Evolutionary conservation across 306 rosid species (phyloP).

Genomic region (Fragaria ananassa): DNA sequence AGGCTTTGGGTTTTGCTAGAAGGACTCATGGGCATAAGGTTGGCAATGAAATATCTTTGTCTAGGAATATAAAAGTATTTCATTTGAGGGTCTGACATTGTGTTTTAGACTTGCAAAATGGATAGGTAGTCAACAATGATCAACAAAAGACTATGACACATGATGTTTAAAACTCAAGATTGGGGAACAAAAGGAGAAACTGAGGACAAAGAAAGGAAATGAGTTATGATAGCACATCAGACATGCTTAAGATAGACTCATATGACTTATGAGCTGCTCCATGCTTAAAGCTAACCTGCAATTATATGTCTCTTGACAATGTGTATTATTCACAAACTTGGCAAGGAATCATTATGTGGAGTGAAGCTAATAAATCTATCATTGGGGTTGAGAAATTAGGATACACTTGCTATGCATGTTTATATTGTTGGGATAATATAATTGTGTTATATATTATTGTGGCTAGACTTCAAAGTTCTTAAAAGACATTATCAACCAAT

Average conservation of each 20-base stretch:
- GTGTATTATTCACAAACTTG: neutral
- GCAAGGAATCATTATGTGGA: neutral
- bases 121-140: neutral
- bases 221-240: neutral
- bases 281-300: neutral
- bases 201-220: neutral
- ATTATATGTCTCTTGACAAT: neutral
- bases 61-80: neutral
- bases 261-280: neutral
- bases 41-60: neutral
- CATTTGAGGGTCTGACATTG: neutral
- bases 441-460: neutral
- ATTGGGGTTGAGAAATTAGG: neutral
- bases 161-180: neutral
- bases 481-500: neutral
- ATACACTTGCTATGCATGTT: too few relatives aligned
- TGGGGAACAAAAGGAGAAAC: neutral
- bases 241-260: neutral
- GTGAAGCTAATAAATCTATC: neutral
- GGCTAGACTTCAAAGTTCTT: neutral
- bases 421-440: too few relatives aligned
- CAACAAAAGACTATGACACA: neutral
- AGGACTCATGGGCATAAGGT: neutral
- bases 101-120: neutral
- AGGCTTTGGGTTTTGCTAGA: neutral